Evolutionary conservation across 257 asterid species (phyloP).

Genomic region (Prunella vulgaris): DNA sequence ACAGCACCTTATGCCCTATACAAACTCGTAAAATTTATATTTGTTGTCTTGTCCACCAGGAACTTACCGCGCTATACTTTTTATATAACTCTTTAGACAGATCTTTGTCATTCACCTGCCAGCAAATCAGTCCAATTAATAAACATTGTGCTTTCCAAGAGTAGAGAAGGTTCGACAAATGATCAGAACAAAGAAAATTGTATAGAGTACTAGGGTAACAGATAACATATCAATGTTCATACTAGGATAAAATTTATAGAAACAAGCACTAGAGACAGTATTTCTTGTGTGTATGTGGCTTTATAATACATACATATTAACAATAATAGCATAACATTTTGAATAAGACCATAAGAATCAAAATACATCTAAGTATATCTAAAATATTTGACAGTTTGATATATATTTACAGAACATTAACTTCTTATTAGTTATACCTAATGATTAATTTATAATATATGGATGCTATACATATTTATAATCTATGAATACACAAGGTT

Average conservation of each 20-base stretch:
- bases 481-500: neutral
- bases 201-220: neutral
- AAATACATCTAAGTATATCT: no score
- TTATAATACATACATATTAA: no score
- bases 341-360: no score
- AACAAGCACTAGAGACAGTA: no score
- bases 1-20: neutral
- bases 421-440: neutral
- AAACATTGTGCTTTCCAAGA: neutral
- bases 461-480: neutral
- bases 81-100: slow-evolving; percentile 89
- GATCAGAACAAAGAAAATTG: slow-evolving; percentile 15
- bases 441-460: neutral
- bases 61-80: slow-evolving; percentile 84
- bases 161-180: neutral
- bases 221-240: no score
- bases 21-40: slow-evolving; percentile 2
- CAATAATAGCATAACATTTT: no score
- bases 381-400: no score
- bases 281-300: no score
- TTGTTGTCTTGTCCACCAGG: slow-evolving; percentile 7
- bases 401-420: no score
- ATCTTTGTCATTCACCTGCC: slow-evolving; percentile 77
- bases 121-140: slow-evolving; percentile 24
- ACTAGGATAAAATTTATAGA: no score